These are phyloP conservation scores for Trametes elegans DNA, from an alignment of 768 basidiomycete genomes.

Conservation along the genomic window DNA sequence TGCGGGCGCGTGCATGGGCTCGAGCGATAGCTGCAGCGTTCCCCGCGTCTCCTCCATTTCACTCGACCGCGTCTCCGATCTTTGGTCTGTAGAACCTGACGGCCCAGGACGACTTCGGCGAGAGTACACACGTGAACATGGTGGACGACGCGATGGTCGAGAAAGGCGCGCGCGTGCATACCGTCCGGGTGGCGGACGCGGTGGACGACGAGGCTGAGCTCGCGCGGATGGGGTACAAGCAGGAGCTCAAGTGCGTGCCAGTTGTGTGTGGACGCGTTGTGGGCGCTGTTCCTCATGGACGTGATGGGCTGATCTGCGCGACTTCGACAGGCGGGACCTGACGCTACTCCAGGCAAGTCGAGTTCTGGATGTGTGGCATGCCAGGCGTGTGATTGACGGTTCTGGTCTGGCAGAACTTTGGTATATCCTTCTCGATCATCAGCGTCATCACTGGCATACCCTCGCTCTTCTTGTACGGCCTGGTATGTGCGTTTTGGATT, in stretches of 20 bases:
- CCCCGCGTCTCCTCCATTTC: too few relatives aligned
- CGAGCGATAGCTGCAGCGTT: neutral
- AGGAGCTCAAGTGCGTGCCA: slow-evolving; percentile 55
- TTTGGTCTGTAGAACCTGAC: too few relatives aligned
- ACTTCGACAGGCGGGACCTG: slow-evolving; percentile 50
- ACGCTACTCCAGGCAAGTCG: slow-evolving; percentile 54
- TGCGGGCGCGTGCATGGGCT: neutral
- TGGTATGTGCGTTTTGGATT: slow-evolving; percentile 41
- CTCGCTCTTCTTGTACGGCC: slow-evolving; percentile 64
- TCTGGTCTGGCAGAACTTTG: slow-evolving; percentile 52
- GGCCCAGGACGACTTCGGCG: neutral
- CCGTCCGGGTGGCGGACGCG: neutral
- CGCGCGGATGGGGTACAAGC: slow-evolving; percentile 71
- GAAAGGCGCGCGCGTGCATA: slow-evolving; percentile 5
- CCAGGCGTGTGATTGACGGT: neutral
- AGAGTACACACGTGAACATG: slow-evolving; percentile 2
- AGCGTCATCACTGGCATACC: slow-evolving; percentile 72
- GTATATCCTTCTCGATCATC: slow-evolving; percentile 75
- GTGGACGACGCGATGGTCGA: slow-evolving; percentile 11
- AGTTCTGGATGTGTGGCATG: neutral
- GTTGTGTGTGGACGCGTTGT: neutral
- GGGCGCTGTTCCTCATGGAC: neutral
- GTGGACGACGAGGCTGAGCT: slow-evolving; percentile 57
- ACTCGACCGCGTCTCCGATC: too few relatives aligned
- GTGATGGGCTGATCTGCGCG: neutral